A percentile compares a stretch with the other conserved stretches of the same genome.
Evolutionary conservation across 176 grass and related monocot species (phyloP).

Genomic region (Oryza glaberrima): DNA sequence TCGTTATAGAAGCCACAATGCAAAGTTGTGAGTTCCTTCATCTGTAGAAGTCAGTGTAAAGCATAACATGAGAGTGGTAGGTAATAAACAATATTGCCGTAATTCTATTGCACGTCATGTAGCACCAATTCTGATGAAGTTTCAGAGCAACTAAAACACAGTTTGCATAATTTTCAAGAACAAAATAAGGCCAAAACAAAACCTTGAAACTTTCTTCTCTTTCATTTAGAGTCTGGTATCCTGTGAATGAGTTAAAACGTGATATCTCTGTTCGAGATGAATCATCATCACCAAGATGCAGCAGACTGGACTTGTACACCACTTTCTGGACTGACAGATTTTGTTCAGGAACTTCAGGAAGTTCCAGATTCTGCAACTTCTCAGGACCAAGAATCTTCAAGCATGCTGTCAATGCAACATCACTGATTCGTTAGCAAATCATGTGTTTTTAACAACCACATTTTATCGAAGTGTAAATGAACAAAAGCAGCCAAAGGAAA

Average conservation of each 20-base stretch:
- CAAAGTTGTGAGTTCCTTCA: conserved; percentile 54
- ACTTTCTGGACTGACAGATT: conserved; percentile 53
- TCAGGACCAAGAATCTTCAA: conserved; percentile 65
- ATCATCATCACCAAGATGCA: conserved; percentile 36
- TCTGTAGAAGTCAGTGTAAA: conserved; percentile 49
- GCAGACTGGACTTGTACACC: conserved; percentile 58
- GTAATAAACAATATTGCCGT: not conserved
- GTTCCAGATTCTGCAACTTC: conserved; percentile 65
- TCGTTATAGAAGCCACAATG: conserved; percentile 94
- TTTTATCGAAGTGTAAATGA: not conserved
- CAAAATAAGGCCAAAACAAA: conserved; percentile 37
- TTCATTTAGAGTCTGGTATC: conserved; percentile 77
- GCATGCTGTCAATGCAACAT: conserved; percentile 70
- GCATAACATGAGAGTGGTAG: conserved; percentile 12
- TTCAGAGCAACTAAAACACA: conserved; percentile 1
- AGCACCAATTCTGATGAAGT: conserved; percentile 14
- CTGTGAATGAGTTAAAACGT: conserved; percentile 84
- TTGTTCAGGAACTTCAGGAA: conserved; percentile 48
- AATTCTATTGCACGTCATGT: not conserved
- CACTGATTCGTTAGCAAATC: conserved; percentile 25
- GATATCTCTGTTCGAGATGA: conserved; percentile 26
- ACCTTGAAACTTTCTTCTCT: conserved; percentile 98
- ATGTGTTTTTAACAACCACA: conserved; percentile 20
- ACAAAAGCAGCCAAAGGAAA: not conserved
- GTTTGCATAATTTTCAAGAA: conserved; percentile 30